Evolutionary conservation across 148 eudicot genomes (phyloP).

Genomic region (Agrostemma githago): DNA sequence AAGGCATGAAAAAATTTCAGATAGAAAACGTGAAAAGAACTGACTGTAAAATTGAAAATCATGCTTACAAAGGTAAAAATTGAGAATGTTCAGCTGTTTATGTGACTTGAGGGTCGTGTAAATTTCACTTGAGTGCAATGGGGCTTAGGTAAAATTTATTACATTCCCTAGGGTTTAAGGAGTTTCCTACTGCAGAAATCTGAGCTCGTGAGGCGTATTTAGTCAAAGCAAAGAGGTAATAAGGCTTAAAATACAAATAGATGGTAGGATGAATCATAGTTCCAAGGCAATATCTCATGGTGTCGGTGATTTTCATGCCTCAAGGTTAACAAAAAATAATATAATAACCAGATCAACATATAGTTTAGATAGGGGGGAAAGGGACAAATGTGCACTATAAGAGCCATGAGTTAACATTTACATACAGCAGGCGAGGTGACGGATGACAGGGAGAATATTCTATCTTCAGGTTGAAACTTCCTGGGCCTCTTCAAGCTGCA

Average conservation of each 20-base stretch:
- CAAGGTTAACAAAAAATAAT: not conserved
- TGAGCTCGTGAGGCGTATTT: not conserved
- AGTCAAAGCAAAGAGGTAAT: not conserved
- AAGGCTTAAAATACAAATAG: not conserved
- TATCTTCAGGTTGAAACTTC: constrained; percentile 85
- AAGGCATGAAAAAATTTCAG: not conserved
- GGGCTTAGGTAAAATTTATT: not conserved
- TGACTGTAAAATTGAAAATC: not conserved
- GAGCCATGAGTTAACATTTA: constrained; percentile 12
- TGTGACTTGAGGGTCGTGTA: too few relatives aligned
- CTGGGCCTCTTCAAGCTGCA: constrained; percentile 72
- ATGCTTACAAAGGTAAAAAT: not conserved
- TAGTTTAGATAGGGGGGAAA: not conserved
- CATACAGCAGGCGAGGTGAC: constrained; percentile 81
- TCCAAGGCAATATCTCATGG: not conserved
- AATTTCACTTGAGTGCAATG: not conserved
- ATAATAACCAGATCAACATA: not conserved
- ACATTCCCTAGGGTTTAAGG: not conserved
- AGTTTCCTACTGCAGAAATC: not conserved
- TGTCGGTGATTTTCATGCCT: not conserved
- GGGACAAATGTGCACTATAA: not conserved
- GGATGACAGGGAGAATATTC: constrained; percentile 78
- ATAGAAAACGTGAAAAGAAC: not conserved
- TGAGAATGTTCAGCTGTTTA: not conserved
- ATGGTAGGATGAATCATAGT: not conserved